Evolutionary conservation across 2,329 filamentous ascomycete species (phyloP), one percentile per base, ranked within the genome.

Genomic region (Colletotrichum lupini): DNA sequence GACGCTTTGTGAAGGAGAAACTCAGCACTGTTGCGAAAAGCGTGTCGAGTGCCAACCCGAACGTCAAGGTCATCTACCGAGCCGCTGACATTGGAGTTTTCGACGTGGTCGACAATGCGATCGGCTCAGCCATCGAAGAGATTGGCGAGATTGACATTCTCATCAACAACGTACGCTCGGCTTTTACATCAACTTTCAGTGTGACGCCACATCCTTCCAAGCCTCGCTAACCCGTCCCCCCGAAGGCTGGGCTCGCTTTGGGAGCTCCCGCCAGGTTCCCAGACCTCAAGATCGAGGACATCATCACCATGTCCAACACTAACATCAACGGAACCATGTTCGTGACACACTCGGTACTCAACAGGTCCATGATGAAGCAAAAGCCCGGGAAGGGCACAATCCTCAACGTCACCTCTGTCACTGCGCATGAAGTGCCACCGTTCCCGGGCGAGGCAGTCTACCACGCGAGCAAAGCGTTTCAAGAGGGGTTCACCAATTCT

Each of bases 401-500:
- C 30, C 74, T 88, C 0, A 88, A 88, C 73, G 77, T 88, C 14
- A 86, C 87, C 0, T 86, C 83, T 0, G 81, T 82, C 0, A 88
- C 86, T 0, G 86, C 80, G 0, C 78, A 88, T 0, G 86, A 87
- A 71, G 82, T 83, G 0, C 86, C 86, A 0, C 86, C 86, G 0
- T 88, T 88, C 63, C 79, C 83, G 0, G 86, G 86, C 14, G 86
- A 88, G 74, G 82, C 85, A 0, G 85, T 88, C 9, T 86, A 87
- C 67, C 85, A 87, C 71, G 81, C 85, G 5, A 83, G 79, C 73
- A 87, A 87, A 74, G 85, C 85, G 0, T 81, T 79, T 3, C 85
- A 86, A 64, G 86, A 88, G 67, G 86, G 78, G 0, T 88, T 89
- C 73, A 85, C 84, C 0, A 87, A 89, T 67, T 81, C 82, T 1